Conservation (phyloP, 495 filamentous ascomycete genomes). For the Aspergillus sclerotioniger region DNA sequence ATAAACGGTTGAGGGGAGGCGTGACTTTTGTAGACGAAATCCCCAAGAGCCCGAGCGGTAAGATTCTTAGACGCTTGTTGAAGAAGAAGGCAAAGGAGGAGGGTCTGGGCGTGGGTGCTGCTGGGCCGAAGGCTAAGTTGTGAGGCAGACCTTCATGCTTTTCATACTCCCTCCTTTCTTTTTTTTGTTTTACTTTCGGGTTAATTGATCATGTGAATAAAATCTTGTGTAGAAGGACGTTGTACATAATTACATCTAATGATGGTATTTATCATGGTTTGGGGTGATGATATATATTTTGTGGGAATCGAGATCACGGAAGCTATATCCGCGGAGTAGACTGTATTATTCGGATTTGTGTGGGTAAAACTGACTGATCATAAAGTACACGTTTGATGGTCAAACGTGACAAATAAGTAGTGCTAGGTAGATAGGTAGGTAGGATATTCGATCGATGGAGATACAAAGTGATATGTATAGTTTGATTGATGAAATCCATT, state of each 20-base stretch:
- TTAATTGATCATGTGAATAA: too few species aligned
- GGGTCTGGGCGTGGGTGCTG: constrained; percentile 6
- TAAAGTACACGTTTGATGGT: background rate
- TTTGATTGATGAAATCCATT: too few species aligned
- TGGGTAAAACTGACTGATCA: background rate
- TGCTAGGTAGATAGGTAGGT: background rate
- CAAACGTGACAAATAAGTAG: background rate
- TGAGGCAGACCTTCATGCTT: constrained; percentile 13
- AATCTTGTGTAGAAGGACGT: too few species aligned
- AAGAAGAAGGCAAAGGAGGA: constrained; percentile 53
- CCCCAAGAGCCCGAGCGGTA: constrained; percentile 83
- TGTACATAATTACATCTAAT: too few species aligned
- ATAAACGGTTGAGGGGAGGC: constrained; percentile 82
- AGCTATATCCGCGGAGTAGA: background rate
- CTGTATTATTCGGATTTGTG: too few species aligned
- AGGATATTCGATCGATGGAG: background rate
- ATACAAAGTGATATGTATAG: too few species aligned
- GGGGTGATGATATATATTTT: too few species aligned
- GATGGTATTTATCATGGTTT: too few species aligned
- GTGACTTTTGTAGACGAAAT: constrained; percentile 78
- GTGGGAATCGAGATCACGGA: background rate
- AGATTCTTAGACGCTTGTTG: constrained; percentile 77
- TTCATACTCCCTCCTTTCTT: too few species aligned
- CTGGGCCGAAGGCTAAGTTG: constrained; percentile 43
- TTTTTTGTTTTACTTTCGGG: too few species aligned